phyloP scores from a whole-genome alignment of 345 rosid genomes.

The Rubroshorea leprosula region DNA sequence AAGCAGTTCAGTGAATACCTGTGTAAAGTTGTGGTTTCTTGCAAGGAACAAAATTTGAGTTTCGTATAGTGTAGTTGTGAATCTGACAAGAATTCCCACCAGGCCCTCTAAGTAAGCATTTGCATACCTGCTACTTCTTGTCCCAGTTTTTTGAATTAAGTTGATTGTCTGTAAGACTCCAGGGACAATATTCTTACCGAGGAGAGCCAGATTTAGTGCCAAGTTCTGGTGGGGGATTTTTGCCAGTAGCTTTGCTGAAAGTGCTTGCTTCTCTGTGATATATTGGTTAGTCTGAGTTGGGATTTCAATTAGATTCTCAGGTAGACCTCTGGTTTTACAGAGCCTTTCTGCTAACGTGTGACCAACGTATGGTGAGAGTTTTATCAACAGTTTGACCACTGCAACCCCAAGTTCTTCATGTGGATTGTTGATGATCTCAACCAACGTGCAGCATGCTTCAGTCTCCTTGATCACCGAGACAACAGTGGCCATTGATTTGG shows the following conservation, averaged over 20 bases:
- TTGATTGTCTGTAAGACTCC: slow-evolving; percentile 44
- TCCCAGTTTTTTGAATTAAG: slow-evolving; percentile 49
- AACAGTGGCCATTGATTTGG: slow-evolving; percentile 43
- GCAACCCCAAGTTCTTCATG: slow-evolving; percentile 59
- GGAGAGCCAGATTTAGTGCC: slow-evolving; percentile 69
- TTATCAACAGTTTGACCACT: slow-evolving; percentile 58
- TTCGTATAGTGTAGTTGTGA: slow-evolving; percentile 78
- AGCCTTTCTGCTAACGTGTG: slow-evolving; percentile 64
- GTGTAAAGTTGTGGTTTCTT: slow-evolving; percentile 59
- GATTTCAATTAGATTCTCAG: slow-evolving; percentile 53
- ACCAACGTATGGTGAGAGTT: slow-evolving; percentile 59
- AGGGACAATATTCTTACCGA: slow-evolving; percentile 43
- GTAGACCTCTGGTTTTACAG: slow-evolving; percentile 72
- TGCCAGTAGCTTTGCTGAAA: slow-evolving; percentile 67
- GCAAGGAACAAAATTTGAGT: slow-evolving; percentile 57
- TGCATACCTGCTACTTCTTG: slow-evolving; percentile 61
- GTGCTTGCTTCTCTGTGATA: slow-evolving; percentile 69
- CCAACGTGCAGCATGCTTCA: slow-evolving; percentile 61
- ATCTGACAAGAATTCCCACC: slow-evolving; percentile 75
- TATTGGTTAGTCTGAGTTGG: slow-evolving; percentile 29
- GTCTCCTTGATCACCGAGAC: slow-evolving; percentile 57
- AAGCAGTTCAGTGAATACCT: slow-evolving; percentile 66
- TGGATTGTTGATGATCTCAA: slow-evolving; percentile 73
- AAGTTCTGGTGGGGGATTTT: slow-evolving; percentile 76
- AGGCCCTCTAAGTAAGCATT: slow-evolving; percentile 70